phyloP scores from a whole-genome alignment of 768 basidiomycete species.

The Dacryopinax primogenitus region DNA sequence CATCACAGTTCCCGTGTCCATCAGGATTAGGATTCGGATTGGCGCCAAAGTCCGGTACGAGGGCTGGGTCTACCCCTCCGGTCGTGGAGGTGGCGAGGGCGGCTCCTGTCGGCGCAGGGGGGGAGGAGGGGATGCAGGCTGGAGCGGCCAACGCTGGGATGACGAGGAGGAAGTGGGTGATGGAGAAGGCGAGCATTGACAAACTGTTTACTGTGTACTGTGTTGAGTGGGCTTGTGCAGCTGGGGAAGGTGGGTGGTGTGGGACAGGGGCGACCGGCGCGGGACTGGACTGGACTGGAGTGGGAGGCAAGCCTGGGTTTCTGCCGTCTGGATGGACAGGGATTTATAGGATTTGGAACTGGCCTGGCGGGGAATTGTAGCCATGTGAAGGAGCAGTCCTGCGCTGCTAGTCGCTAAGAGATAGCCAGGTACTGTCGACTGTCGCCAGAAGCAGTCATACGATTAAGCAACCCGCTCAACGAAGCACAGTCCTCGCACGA shows the following conservation, averaged over 20 bases:
- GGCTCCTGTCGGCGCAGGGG: background rate
- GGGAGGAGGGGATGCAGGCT: background rate
- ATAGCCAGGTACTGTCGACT: too few relatives aligned
- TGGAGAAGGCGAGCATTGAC: background rate
- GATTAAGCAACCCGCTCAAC: too few relatives aligned
- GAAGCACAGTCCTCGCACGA: too few relatives aligned
- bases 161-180: background rate
- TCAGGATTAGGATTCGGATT: constrained; percentile 1
- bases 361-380: too few relatives aligned
- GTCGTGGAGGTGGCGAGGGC: background rate
- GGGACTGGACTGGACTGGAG: background rate
- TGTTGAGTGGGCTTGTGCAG: background rate
- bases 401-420: too few relatives aligned
- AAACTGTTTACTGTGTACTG: background rate
- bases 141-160: background rate
- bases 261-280: background rate
- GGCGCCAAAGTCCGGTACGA: background rate
- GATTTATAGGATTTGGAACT: too few relatives aligned
- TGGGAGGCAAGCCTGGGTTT: constrained; percentile 6
- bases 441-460: too few relatives aligned
- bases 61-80: background rate
- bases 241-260: background rate
- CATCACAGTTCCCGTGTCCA: constrained; percentile 59
- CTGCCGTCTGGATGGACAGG: too few relatives aligned
- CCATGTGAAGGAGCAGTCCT: too few relatives aligned